Conservation (phyloP, 2,329 filamentous ascomycete species). For the Alternaria burnsii region DNA sequence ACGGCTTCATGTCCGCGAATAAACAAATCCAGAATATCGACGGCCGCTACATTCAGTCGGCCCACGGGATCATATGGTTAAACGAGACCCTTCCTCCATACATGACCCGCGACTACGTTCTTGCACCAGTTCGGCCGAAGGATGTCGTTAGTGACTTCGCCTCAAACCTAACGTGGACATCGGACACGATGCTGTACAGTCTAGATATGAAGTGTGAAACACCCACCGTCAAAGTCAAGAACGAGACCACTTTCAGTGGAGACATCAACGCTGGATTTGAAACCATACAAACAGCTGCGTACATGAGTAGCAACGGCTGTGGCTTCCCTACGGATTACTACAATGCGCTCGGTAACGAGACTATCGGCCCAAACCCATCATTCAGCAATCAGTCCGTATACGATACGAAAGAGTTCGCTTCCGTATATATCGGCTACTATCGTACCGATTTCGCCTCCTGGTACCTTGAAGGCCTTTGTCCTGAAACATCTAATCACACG, state of each 20-base stretch:
- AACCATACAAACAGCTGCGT: no score
- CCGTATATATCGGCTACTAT: constrained; percentile 58
- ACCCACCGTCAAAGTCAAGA: no score
- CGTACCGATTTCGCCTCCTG: constrained; percentile 37
- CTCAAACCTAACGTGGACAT: no score
- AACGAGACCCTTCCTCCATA: constrained; percentile 57
- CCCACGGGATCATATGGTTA: constrained; percentile 59
- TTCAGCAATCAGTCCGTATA: neutral
- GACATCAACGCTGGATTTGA: no score
- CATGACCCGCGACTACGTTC: constrained; percentile 54
- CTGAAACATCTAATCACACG: constrained; percentile 45
- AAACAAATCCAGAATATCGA: constrained; percentile 37
- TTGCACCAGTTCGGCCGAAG: no score
- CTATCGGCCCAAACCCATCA: neutral
- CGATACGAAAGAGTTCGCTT: constrained; percentile 30
- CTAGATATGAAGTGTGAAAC: no score
- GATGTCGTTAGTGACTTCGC: no score
- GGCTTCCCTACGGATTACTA: no score
- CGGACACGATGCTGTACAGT: no score
- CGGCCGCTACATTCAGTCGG: constrained; percentile 53
- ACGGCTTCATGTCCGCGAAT: constrained; percentile 28
- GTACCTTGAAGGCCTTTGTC: constrained; percentile 48
- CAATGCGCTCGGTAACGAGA: neutral
- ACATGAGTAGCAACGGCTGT: no score
- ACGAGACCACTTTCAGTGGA: no score